Evolutionary conservation across 2,329 filamentous ascomycete species (phyloP), one percentile per base, ranked within the genome.

Genomic region (Cryoendolithus antarcticus): DNA sequence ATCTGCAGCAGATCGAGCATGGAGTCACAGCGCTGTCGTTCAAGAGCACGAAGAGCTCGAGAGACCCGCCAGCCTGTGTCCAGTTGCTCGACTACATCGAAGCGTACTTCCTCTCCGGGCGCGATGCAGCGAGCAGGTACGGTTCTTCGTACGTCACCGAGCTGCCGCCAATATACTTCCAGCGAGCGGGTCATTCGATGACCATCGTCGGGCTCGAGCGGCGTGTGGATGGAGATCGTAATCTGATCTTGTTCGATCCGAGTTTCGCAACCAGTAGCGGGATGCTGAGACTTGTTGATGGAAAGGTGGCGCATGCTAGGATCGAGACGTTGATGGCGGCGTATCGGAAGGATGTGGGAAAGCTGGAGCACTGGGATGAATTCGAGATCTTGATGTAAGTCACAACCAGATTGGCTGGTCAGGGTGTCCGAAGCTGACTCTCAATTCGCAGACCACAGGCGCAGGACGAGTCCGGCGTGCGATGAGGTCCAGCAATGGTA

Each of bases 141-240:
- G 65, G 72, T 29, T 84, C 78, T 51, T 72, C 94, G n/a, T 70
- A 75, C 38, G 63, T 70, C 39, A 95, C 89, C 0, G 61, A 69
- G 9, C 65, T 89, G 6, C 79, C 89, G 30, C 88, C 91, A 0
- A 79, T 96, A 31, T 96, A 94, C 60, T 77, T 94, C 45, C 89
- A 96, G 56, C 84, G 91, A 50, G 76, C 77, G 71, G 85, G 86
- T 2, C 89, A 96, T 58, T 95, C 88, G 1, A 70, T 94, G 66
- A 93, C 86, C 1, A 86, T 96, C 37, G 69, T 96, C 39, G 89
- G 89, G 0, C 70, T 93, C 21, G 86, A 95, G 60, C 75, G 73
- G 47, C 73, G 71, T 19, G 66, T 62, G 27, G 70, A 80, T 43
- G 82, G 82, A 15, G 65, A 67, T 11, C 64, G 70, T 37, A 82